phyloP scores from a whole-genome alignment of 768 basidiomycete species.

The Tylopilus balloui region DNA sequence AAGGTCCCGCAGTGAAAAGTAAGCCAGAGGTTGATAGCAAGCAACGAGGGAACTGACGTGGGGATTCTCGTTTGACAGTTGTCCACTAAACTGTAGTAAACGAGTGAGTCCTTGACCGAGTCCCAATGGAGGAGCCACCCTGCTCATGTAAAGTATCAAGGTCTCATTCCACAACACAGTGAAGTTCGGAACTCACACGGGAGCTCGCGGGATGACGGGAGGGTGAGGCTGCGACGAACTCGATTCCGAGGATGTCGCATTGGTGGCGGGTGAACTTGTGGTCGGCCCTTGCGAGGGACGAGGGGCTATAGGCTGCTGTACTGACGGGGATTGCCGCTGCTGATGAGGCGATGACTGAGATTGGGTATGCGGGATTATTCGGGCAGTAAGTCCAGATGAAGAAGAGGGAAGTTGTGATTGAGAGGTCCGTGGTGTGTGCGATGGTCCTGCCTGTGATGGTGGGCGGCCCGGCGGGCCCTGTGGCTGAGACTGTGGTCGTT shows the following conservation, averaged over 20 bases:
- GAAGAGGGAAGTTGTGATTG: constrained; percentile 35
- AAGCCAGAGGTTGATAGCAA: background rate
- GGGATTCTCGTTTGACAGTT: constrained; percentile 53
- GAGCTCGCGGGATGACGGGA: constrained; percentile 24
- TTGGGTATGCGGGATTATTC: constrained; percentile 35
- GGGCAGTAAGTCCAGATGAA: constrained; percentile 25
- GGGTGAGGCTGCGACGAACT: constrained; percentile 33
- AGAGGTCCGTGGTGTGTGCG: constrained; percentile 44
- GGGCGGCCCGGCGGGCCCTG: constrained; percentile 46
- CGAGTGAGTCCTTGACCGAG: constrained; percentile 61
- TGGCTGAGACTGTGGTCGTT: constrained; percentile 59
- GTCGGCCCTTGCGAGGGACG: constrained; percentile 31
- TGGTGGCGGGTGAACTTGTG: constrained; percentile 21
- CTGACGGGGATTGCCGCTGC: constrained; percentile 32
- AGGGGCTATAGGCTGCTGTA: constrained; percentile 36
- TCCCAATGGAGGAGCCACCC: constrained; percentile 38
- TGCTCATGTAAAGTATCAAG: constrained; percentile 21
- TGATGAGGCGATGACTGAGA: constrained; percentile 32
- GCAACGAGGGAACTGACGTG: constrained; percentile 29
- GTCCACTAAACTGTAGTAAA: constrained; percentile 66
- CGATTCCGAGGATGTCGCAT: constrained; percentile 26
- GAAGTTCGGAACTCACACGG: constrained; percentile 27
- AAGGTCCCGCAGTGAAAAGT: constrained; percentile 1
- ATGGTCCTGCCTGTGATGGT: constrained; percentile 45
- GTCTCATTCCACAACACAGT: constrained; percentile 2